These are phyloP conservation scores for Phialophora tarda DNA, from an alignment of 2,329 filamentous ascomycete species.

Conservation along the genomic window DNA sequence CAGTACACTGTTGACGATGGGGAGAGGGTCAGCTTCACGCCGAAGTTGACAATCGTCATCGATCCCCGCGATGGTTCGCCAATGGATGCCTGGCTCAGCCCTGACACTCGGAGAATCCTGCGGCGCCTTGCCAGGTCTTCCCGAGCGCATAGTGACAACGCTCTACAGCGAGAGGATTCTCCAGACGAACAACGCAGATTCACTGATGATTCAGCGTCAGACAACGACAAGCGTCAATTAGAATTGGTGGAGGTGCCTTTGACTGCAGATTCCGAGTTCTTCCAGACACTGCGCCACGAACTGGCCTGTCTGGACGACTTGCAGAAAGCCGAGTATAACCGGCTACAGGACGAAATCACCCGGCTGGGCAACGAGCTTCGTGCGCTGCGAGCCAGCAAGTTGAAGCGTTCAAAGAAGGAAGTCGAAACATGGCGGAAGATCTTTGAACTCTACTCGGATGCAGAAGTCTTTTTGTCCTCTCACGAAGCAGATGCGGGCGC, in stretches of 20 bases:
- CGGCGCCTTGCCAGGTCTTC: slow-evolving; percentile 61
- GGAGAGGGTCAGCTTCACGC: slow-evolving; percentile 59
- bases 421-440: slow-evolving; percentile 78
- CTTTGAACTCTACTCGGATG: slow-evolving; percentile 80
- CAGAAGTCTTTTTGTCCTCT: slow-evolving; percentile 80
- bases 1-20: slow-evolving; percentile 61
- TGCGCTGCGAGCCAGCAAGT: slow-evolving; percentile 65
- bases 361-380: slow-evolving; percentile 69
- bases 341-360: slow-evolving; percentile 67
- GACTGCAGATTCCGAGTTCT: slow-evolving; percentile 79
- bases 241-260: slow-evolving; percentile 73
- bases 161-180: slow-evolving; percentile 8
- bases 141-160: slow-evolving; percentile 4
- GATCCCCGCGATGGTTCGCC: slow-evolving; percentile 69
- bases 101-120: slow-evolving; percentile 68
- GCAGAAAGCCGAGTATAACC: slow-evolving; percentile 68
- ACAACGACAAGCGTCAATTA: slow-evolving; percentile 37
- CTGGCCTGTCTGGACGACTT: slow-evolving; percentile 71
- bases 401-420: slow-evolving; percentile 66
- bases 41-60: slow-evolving; percentile 72
- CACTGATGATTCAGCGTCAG: neutral
- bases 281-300: slow-evolving; percentile 74
- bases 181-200: slow-evolving; percentile 1
- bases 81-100: slow-evolving; percentile 70
- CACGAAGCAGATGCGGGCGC: slow-evolving; percentile 72